These are phyloP conservation scores for Cytospora mali DNA, from an alignment of 2,329 filamentous ascomycete species.

Conservation along the genomic window DNA sequence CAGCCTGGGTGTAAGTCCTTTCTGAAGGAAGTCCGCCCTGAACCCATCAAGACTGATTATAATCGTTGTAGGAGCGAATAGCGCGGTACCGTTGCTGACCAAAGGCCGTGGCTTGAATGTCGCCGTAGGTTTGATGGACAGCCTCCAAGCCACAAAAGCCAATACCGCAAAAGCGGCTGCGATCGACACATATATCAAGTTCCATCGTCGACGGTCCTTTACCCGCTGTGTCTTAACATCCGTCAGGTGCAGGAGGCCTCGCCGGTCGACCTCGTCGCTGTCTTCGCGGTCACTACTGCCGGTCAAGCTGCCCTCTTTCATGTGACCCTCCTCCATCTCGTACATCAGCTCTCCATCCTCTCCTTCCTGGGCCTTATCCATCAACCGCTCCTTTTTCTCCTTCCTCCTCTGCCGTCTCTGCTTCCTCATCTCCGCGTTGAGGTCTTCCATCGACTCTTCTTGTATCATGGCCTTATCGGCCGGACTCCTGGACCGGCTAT, in stretches of 20 bases:
- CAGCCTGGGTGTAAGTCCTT: slow-evolving; percentile 80
- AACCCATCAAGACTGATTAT: slow-evolving; percentile 95
- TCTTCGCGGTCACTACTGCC: slow-evolving; percentile 64
- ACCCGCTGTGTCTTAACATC: slow-evolving; percentile 52
- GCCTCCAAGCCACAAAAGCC: slow-evolving; percentile 60
- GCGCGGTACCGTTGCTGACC: slow-evolving; percentile 79
- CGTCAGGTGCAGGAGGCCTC: slow-evolving; percentile 51
- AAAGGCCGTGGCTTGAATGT: slow-evolving; percentile 39
- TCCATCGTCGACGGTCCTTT: slow-evolving; percentile 56
- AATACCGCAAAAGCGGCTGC: slow-evolving; percentile 58
- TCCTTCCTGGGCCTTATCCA: slow-evolving; percentile 58
- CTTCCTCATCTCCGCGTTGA: slow-evolving; percentile 53
- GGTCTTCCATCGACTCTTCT: slow-evolving; percentile 50
- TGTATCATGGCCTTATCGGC: slow-evolving; percentile 37
- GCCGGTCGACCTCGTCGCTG: slow-evolving; percentile 61
- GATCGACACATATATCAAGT: slow-evolving; percentile 55
- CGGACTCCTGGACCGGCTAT: slow-evolving; percentile 41
- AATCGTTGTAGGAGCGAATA: slow-evolving; percentile 90
- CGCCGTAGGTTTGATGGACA: slow-evolving; percentile 51
- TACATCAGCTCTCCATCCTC: slow-evolving; percentile 81
- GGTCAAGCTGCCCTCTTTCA: slow-evolving; percentile 67
- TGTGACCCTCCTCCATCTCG: slow-evolving; percentile 83
- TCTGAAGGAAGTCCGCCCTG: slow-evolving; percentile 86
- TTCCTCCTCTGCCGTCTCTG: slow-evolving; percentile 53
- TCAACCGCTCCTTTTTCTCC: slow-evolving; percentile 56